Conservation (phyloP, 129 eudicot species). For the Flaveria brownii region DNA sequence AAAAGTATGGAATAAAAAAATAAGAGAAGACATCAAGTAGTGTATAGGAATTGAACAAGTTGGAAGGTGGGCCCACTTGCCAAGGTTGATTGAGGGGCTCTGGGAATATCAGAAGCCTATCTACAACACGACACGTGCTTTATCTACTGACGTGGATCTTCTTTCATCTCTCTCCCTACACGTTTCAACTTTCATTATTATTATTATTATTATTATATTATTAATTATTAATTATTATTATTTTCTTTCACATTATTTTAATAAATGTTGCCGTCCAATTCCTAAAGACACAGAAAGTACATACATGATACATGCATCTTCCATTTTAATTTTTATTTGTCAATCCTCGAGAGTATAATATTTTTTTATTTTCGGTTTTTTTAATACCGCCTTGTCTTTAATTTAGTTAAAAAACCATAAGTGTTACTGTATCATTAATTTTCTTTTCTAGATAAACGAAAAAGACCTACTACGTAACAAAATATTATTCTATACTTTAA, state of each 20-base stretch:
- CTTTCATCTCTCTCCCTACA: constrained; percentile 18
- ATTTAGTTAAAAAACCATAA: no score
- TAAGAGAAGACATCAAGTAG: background rate
- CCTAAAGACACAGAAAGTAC: background rate
- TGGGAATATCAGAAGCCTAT: constrained; percentile 17
- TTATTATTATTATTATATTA: constrained; percentile 17
- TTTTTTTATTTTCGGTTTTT: background rate
- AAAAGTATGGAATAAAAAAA: background rate
- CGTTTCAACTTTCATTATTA: constrained; percentile 13
- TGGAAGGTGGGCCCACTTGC: constrained; percentile 34
- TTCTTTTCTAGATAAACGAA: no score
- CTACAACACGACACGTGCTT: constrained; percentile 35
- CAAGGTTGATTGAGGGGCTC: constrained; percentile 38
- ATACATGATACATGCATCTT: background rate
- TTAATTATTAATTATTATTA: constrained; percentile 22
- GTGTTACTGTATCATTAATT: no score
- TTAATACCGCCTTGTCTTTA: no score
- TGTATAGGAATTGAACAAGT: constrained; percentile 28
- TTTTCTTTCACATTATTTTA: constrained; percentile 29
- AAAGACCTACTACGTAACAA: no score
- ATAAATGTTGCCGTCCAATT: constrained; percentile 13
- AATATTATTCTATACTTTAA: no score
- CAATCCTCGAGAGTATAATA: background rate
- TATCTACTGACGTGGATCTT: constrained; percentile 36
- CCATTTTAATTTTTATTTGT: background rate